Evolutionary conservation across 2,329 filamentous ascomycete species (phyloP).

Genomic region (Sporothrix dimorphospora): DNA sequence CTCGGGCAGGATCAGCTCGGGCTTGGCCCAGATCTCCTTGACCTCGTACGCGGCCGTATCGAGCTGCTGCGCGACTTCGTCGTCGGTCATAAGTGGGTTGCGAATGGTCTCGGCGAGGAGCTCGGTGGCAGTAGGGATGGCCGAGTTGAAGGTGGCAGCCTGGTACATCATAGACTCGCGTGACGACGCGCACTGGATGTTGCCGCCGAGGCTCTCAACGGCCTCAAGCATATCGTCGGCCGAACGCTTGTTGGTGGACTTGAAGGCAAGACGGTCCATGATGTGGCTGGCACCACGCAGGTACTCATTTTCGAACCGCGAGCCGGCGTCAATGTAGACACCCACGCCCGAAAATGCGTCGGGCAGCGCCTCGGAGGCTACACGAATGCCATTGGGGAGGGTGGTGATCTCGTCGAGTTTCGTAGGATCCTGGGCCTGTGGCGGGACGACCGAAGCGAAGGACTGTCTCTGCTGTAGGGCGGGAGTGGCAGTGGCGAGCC

Average conservation of each 20-base stretch:
- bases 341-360: conserved; percentile 94
- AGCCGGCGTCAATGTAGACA: conserved; percentile 94
- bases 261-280: conserved; percentile 94
- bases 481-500: background rate
- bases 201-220: conserved; percentile 86
- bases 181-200: conserved; percentile 95
- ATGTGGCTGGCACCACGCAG: conserved; percentile 93
- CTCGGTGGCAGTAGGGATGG: conserved; percentile 79
- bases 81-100: conserved; percentile 79
- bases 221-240: conserved; percentile 86
- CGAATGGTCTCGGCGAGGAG: conserved; percentile 93
- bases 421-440: conserved; percentile 67
- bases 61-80: conserved; percentile 84
- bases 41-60: conserved; percentile 95
- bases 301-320: conserved; percentile 84
- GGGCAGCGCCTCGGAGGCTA: conserved; percentile 91
- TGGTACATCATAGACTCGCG: conserved; percentile 99
- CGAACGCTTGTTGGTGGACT: conserved; percentile 72
- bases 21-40: conserved; percentile 95
- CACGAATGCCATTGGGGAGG: conserved; percentile 87
- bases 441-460: conserved; percentile 26
- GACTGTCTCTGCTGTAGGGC: background rate
- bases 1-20: conserved; percentile 93
- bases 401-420: conserved; percentile 88
- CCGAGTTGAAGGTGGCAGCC: conserved; percentile 93